Percentiles rank a stretch among this genome's conserved stretches.
phyloP scores from a whole-genome alignment of 2,329 filamentous ascomycete genomes.

The Diaporthe ampelina region DNA sequence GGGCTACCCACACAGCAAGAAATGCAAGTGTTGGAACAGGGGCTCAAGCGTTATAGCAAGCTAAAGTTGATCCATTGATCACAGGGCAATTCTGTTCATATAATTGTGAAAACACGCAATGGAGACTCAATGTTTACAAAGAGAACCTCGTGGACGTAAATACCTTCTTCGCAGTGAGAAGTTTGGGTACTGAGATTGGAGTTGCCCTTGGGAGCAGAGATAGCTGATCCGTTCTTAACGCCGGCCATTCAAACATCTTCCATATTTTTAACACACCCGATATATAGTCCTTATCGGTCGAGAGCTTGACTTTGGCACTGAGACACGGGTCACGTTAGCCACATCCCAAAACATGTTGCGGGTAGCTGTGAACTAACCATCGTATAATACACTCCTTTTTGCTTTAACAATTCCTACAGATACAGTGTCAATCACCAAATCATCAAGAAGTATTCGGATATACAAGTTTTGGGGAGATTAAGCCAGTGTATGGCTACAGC shows the following conservation, averaged over 20 bases:
- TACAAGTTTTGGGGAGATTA: neutral
- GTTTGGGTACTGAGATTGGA: slow-evolving; percentile 11
- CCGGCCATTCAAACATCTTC: neutral
- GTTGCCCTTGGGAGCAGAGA: slow-evolving; percentile 18
- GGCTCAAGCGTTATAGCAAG: neutral
- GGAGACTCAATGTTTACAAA: neutral
- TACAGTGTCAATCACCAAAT: neutral
- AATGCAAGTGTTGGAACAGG: neutral
- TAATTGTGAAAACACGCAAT: neutral
- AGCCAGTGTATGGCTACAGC: neutral
- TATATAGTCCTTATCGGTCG: slow-evolving; percentile 56
- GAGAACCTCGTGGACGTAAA: too few species aligned
- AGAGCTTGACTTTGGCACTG: slow-evolving; percentile 73
- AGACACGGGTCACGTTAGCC: slow-evolving; percentile 7
- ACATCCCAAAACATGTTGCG: neutral
- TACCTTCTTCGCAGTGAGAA: neutral
- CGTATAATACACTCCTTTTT: slow-evolving; percentile 68
- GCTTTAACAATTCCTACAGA: slow-evolving; percentile 58
- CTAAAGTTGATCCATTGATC: neutral
- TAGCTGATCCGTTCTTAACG: neutral
- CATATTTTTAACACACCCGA: too few species aligned
- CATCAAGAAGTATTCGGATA: neutral
- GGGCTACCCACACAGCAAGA: neutral
- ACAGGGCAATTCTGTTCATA: neutral
- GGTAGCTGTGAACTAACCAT: slow-evolving; percentile 61